These are phyloP conservation scores for Podaxis sp. DNA, from an alignment of 768 basidiomycete genomes.

Conservation along the genomic window DNA sequence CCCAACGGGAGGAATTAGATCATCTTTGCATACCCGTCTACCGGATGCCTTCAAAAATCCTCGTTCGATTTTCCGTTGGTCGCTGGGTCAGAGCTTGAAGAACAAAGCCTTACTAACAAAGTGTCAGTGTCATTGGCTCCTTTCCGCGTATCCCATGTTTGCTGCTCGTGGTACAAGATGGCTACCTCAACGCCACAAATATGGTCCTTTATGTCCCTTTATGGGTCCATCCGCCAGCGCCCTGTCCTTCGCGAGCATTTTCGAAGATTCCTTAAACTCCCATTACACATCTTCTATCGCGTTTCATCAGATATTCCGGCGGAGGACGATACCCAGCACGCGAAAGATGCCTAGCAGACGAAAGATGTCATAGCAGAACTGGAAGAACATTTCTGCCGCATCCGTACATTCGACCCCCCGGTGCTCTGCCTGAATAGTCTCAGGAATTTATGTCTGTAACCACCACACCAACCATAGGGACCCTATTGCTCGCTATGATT, in stretches of 20 bases:
- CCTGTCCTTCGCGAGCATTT: not conserved
- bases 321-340: too few relatives aligned
- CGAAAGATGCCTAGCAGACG: not conserved
- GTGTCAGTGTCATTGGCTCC: not conserved
- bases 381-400: not conserved
- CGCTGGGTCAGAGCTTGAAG: constrained; percentile 21
- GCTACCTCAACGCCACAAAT: not conserved
- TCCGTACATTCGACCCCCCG: not conserved
- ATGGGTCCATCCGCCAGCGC: not conserved
- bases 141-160: constrained; percentile 20
- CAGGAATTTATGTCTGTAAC: not conserved
- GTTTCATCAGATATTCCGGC: not conserved
- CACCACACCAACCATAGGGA: not conserved
- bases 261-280: not conserved
- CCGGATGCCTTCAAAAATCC: constrained; percentile 47
- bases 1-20: constrained; percentile 28
- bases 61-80: constrained; percentile 33
- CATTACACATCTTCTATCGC: not conserved
- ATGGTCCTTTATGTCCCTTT: constrained; percentile 23
- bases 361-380: not conserved
- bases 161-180: constrained; percentile 1
- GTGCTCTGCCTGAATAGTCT: not conserved
- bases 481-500: not conserved
- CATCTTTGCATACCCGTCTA: constrained; percentile 41
- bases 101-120: not conserved